Percentiles rank a stretch among this genome's conserved stretches.
Evolutionary conservation across 345 rosid species (phyloP).

Genomic region (Heritiera littoralis): DNA sequence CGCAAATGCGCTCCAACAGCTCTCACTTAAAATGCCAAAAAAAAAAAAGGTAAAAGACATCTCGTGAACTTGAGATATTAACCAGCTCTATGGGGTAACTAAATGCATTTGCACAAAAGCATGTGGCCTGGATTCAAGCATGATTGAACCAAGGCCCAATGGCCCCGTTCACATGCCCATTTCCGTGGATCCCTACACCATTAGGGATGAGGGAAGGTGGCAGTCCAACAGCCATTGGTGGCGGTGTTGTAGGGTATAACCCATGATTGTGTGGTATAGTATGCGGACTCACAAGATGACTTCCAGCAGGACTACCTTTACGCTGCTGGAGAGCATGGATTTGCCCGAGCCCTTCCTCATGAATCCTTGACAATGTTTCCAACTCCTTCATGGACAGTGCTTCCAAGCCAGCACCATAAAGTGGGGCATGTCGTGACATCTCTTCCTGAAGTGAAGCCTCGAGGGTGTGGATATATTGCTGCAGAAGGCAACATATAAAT

Average conservation of each 20-base stretch:
- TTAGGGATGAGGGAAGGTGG: constrained; percentile 70
- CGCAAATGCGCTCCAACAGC: constrained; percentile 25
- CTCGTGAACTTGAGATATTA: constrained; percentile 31
- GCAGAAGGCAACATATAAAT: constrained; percentile 27
- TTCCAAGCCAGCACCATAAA: constrained; percentile 92
- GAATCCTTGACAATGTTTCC: constrained; percentile 82
- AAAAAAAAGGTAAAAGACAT: constrained; percentile 28
- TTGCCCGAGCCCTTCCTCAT: constrained; percentile 93
- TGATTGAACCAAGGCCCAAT: constrained; percentile 91
- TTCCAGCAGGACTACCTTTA: constrained; percentile 56
- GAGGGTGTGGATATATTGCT: constrained; percentile 41
- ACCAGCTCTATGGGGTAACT: constrained; percentile 17
- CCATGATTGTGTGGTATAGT: constrained; percentile 62
- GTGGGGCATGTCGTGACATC: constrained; percentile 58
- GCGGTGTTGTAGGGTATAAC: constrained; percentile 63
- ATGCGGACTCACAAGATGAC: constrained; percentile 51
- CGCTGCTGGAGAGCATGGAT: constrained; percentile 77
- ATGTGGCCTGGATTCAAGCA: constrained; percentile 23
- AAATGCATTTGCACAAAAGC: constrained; percentile 16
- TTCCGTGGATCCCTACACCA: constrained; percentile 74
- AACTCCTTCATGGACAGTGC: constrained; percentile 88
- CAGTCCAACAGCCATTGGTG: constrained; percentile 70
- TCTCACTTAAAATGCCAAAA: constrained; percentile 39
- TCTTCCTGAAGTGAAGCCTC: constrained; percentile 14
- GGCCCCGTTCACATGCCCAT: constrained; percentile 74